Evolutionary conservation across 164 flowering plant genomes (phyloP).

Genomic region (Protea cynaroides): DNA sequence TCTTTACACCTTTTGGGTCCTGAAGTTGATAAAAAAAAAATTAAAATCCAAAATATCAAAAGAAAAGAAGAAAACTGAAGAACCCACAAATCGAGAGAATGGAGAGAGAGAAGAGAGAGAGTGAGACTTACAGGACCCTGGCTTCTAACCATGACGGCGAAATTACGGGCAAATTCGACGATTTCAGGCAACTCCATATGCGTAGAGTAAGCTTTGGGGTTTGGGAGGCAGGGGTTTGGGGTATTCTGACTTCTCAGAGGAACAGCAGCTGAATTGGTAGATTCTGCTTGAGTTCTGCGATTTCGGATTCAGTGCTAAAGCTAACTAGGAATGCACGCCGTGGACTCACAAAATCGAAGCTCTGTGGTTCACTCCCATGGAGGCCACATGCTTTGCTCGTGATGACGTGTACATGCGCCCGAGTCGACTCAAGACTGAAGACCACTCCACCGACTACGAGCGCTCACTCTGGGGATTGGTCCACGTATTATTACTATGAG

Average conservation of each 20-base stretch:
- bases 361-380: too few species aligned
- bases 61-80: not conserved
- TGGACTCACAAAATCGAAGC: too few species aligned
- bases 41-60: not conserved
- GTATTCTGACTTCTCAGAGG: not conserved
- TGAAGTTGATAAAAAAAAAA: conserved; percentile 22
- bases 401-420: too few species aligned
- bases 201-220: not conserved
- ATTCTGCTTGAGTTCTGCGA: too few species aligned
- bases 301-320: too few species aligned
- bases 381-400: too few species aligned
- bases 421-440: too few species aligned
- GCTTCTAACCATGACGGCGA: conserved; percentile 74
- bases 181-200: conserved; percentile 56
- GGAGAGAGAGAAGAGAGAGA: not conserved
- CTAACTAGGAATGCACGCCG: too few species aligned
- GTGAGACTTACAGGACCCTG: conserved; percentile 67
- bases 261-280: not conserved
- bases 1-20: conserved; percentile 94
- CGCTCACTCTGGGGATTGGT: too few species aligned
- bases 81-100: not conserved
- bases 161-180: conserved; percentile 57
- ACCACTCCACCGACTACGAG: too few species aligned
- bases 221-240: not conserved
- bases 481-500: too few species aligned